phyloP scores from a whole-genome alignment of 73 alveolate genomes.

The Paramecium tetraurelia region DNA sequence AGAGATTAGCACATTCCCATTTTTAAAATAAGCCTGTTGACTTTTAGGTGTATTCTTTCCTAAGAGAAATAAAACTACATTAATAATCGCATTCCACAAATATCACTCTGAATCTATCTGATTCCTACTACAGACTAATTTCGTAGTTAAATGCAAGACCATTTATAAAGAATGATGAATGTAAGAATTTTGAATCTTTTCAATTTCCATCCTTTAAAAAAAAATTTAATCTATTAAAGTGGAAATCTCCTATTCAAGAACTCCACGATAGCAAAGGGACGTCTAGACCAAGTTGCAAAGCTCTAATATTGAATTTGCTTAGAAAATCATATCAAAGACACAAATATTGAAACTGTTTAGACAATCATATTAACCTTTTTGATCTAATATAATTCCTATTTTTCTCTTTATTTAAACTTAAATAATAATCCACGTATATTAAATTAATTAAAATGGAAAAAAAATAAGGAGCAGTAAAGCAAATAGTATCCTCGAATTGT shows the following conservation, averaged over 20 bases:
- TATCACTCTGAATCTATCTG: neutral
- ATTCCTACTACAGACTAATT: neutral
- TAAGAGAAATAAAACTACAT: neutral
- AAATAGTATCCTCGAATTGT: constrained; percentile 34
- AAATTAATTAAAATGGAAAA: constrained; percentile 40
- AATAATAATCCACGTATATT: constrained; percentile 32
- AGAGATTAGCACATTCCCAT: neutral
- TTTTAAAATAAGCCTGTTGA: neutral
- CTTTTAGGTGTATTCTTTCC: neutral
- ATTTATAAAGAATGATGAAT: neutral
- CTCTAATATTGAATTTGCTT: neutral
- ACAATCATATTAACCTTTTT: neutral
- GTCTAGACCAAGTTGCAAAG: neutral
- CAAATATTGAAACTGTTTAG: neutral
- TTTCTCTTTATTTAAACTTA: neutral
- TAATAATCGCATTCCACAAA: neutral
- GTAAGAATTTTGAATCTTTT: neutral
- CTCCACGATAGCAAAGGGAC: neutral
- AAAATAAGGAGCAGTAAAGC: constrained; percentile 13
- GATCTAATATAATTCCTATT: neutral
- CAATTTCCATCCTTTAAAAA: neutral
- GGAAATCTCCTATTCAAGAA: neutral
- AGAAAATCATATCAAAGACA: neutral
- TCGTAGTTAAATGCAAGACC: neutral
- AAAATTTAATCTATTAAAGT: neutral